Conservation (phyloP, 1,284 basidiomycete species). For the Pisolithus thermaeus region DNA sequence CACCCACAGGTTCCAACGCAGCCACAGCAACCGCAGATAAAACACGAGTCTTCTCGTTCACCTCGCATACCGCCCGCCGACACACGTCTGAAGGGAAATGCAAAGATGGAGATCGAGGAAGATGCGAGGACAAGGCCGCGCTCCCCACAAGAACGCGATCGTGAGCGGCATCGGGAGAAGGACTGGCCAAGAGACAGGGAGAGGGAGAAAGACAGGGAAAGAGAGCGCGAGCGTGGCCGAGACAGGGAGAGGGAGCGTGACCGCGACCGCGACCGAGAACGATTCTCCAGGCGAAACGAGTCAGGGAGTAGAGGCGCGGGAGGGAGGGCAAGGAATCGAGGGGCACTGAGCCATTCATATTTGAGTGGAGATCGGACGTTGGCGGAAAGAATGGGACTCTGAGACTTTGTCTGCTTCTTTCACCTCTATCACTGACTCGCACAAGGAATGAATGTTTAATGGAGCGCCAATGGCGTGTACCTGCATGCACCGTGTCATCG, state of each 20-base stretch:
- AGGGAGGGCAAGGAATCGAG: slow-evolving; percentile 16
- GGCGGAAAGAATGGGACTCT: slow-evolving; percentile 72
- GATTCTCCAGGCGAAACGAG: slow-evolving; percentile 31
- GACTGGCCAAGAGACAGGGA: slow-evolving; percentile 30
- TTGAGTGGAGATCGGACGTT: slow-evolving; percentile 64
- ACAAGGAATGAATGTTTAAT: slow-evolving; percentile 4
- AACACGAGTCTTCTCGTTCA: slow-evolving; percentile 26
- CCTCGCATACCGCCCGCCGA: slow-evolving; percentile 36
- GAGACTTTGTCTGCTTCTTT: slow-evolving; percentile 22
- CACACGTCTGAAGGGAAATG: slow-evolving; percentile 27
- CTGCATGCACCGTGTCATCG: slow-evolving; percentile 11
- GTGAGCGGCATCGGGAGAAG: slow-evolving; percentile 34
- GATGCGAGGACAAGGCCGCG: slow-evolving; percentile 36
- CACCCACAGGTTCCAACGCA: slow-evolving; percentile 6
- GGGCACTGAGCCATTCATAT: slow-evolving; percentile 25
- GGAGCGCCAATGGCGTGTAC: slow-evolving; percentile 8
- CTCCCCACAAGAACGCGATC: slow-evolving; percentile 34
- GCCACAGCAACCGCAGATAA: slow-evolving; percentile 6
- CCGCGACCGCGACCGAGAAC: slow-evolving; percentile 20
- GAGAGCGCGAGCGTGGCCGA: slow-evolving; percentile 26
- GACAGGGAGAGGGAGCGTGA: slow-evolving; percentile 14
- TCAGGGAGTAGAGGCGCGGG: slow-evolving; percentile 13
- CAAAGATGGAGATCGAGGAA: slow-evolving; percentile 59
- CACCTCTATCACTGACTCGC: slow-evolving; percentile 9
- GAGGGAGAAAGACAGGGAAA: slow-evolving; percentile 28